phyloP scores from a whole-genome alignment of 208 protist genomes.

The Borovskyia barvae region DNA sequence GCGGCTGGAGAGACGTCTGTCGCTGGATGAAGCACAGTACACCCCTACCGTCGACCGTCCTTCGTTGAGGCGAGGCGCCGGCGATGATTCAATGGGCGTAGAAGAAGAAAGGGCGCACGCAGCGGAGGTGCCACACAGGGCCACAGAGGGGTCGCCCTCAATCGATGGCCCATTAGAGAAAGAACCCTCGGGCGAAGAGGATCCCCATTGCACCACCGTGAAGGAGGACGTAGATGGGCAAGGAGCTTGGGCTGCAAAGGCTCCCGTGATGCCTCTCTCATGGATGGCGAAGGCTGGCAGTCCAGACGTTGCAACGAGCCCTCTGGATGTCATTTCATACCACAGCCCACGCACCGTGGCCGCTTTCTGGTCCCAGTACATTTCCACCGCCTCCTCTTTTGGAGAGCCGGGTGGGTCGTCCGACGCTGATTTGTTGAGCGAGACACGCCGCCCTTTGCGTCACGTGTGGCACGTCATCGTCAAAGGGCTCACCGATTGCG shows the following conservation, averaged over 20 bases:
- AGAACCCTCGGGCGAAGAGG: no score
- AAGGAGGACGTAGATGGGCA: neutral
- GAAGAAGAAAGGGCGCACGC: neutral
- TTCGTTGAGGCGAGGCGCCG: no score
- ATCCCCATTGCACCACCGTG: neutral
- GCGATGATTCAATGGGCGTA: neutral
- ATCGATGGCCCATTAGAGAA: no score
- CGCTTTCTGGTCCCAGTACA: no score
- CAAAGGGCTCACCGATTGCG: conserved; percentile 2
- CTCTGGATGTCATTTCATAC: neutral
- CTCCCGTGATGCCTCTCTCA: neutral
- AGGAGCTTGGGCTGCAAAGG: neutral
- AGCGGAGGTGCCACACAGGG: no score
- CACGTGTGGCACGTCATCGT: conserved; percentile 23
- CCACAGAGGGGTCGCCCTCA: no score
- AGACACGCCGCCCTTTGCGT: conserved; percentile 13
- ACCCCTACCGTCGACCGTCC: no score
- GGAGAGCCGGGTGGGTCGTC: neutral
- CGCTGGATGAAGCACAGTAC: conserved; percentile 21
- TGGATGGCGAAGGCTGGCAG: neutral
- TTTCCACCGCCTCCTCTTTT: neutral
- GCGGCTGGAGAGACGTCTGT: conserved; percentile 11
- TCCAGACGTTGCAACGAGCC: neutral
- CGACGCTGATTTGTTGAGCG: neutral
- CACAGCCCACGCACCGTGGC: no score